Evolutionary conservation across 257 asterid genomes (phyloP).

Genomic region (Schizonepeta tenuifolia): DNA sequence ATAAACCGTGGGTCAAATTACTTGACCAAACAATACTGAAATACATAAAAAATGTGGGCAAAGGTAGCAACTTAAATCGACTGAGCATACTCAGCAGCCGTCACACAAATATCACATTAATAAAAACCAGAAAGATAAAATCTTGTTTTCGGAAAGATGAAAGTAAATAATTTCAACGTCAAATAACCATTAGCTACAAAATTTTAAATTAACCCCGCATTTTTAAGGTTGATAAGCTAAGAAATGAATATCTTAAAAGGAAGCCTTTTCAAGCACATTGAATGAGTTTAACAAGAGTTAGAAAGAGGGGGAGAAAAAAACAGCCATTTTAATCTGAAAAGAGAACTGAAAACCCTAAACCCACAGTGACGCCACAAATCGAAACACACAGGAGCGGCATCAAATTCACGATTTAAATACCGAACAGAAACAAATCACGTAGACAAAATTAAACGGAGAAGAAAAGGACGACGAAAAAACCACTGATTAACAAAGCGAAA

Average conservation of each 20-base stretch:
- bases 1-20: not conserved
- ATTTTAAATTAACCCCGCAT: slow-evolving; percentile 15
- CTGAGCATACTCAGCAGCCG: not conserved
- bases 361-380: slow-evolving; percentile 35
- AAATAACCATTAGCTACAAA: not conserved
- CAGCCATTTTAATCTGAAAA: not conserved
- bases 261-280: not conserved
- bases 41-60: no score
- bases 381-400: slow-evolving; percentile 17
- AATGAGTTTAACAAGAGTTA: slow-evolving; percentile 6
- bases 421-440: not conserved
- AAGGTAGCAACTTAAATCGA: not conserved
- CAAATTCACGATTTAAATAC: slow-evolving; percentile 19
- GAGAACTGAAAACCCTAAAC: slow-evolving; percentile 62
- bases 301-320: not conserved
- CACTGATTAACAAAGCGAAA: not conserved
- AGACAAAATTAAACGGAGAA: not conserved
- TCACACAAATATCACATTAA: not conserved
- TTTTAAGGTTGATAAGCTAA: not conserved
- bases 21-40: not conserved
- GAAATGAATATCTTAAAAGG: not conserved
- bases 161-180: not conserved
- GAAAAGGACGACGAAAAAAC: not conserved
- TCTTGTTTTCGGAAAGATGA: not conserved
- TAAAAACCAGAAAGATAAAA: not conserved